Percentiles rank a stretch among this genome's conserved stretches.
These are phyloP conservation scores for Trichosporon coremiiforme DNA, from an alignment of 1,284 basidiomycete species.

Conservation along the genomic window DNA sequence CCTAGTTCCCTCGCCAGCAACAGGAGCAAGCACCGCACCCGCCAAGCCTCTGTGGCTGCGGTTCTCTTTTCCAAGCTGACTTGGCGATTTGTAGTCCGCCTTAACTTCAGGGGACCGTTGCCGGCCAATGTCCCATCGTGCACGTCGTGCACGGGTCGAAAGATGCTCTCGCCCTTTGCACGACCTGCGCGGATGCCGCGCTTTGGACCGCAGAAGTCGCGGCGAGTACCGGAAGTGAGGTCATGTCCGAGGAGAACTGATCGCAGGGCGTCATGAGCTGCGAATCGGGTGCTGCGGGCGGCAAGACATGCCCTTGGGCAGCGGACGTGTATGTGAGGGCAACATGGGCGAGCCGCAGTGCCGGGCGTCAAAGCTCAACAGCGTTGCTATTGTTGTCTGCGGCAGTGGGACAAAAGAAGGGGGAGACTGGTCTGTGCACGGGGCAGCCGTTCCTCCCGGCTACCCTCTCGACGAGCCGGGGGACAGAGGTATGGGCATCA, in stretches of 20 bases:
- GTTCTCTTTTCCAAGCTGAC: background rate
- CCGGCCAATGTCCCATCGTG: background rate
- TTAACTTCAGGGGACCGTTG: background rate
- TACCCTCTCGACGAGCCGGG: background rate
- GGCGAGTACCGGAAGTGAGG: background rate
- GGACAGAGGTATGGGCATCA: background rate
- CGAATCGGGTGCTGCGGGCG: background rate
- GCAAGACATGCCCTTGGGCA: background rate
- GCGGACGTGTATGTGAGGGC: background rate
- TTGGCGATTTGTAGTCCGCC: background rate
- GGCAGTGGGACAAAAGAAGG: background rate
- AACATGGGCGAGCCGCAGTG: background rate
- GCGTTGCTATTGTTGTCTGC: background rate
- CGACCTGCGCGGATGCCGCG: background rate
- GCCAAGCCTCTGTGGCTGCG: slow-evolving; percentile 1
- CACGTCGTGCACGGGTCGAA: background rate
- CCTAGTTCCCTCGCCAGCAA: background rate
- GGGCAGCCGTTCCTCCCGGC: background rate
- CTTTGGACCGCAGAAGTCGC: background rate
- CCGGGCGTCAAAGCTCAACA: background rate
- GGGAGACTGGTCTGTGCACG: background rate
- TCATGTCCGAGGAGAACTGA: background rate
- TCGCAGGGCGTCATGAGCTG: background rate
- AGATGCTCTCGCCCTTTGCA: background rate
- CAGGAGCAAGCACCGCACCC: background rate